phyloP scores from a whole-genome alignment of 1,139 yeast species.

The Debaryomyces fabryi region DNA sequence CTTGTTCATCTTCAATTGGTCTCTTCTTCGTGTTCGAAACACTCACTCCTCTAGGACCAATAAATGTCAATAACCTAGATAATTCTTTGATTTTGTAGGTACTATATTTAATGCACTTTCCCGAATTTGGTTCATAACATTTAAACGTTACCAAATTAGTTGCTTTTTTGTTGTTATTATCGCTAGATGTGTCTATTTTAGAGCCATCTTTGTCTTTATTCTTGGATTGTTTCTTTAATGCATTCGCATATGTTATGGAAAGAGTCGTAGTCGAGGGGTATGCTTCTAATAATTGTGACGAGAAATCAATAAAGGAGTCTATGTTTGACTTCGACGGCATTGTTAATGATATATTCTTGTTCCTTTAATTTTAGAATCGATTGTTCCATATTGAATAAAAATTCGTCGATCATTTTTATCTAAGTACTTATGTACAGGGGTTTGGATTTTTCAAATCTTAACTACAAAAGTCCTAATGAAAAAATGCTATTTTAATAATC shows the following conservation, averaged over 20 bases:
- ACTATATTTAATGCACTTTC: constrained; percentile 63
- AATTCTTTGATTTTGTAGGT: constrained; percentile 76
- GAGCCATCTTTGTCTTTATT: constrained; percentile 26
- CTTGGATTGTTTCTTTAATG: constrained; percentile 26
- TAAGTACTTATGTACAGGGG: constrained; percentile 1
- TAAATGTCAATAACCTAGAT: constrained; percentile 73
- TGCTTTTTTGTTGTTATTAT: constrained; percentile 21
- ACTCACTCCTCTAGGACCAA: constrained; percentile 81
- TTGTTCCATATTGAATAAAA: background rate
- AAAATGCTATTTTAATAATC: constrained; percentile 5
- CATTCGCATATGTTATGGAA: constrained; percentile 42
- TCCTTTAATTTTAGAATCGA: background rate
- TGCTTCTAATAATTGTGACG: constrained; percentile 38
- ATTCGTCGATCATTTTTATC: constrained; percentile 3
- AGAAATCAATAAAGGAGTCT: constrained; percentile 40
- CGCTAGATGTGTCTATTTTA: constrained; percentile 17
- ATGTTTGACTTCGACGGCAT: constrained; percentile 18
- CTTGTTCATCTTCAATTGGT: constrained; percentile 11
- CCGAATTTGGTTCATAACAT: constrained; percentile 70
- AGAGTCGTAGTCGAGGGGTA: constrained; percentile 42
- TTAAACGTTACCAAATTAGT: constrained; percentile 58
- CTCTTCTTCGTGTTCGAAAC: constrained; percentile 24
- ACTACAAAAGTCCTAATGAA: background rate
- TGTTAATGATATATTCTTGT: background rate
- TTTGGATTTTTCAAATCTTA: background rate